Base-by-base conservation (phyloP, 148 eudicot genomes). In the Vaccinium macrocarpon region DNA sequence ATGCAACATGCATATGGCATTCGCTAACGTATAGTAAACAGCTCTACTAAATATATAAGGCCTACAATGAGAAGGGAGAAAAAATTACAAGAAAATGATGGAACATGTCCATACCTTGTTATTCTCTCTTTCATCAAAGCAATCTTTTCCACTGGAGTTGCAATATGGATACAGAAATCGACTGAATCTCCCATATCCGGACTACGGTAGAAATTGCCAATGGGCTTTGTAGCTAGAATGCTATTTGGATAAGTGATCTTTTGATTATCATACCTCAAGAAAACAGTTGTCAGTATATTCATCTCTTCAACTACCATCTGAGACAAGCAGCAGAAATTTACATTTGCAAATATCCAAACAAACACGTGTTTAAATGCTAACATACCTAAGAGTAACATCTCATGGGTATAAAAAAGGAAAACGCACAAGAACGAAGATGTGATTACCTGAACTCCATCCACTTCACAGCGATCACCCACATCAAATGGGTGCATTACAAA, bases 401-500 rank as follows among this genome's bases (percentile, higher is more conserved):
- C 35, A 68, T 35, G 4, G 21, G n/a, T 51, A 11, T 14, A 11
- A 13, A 14, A 15, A 11, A 8, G 2, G 29, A 29, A 56, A 1
- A 35, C 0, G 21, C 35, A 42, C 5, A 9, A 5, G 52, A 12
- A 25, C 0, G 3, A 7, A 10, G 55, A n/a, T 76, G 25, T 6
- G 38, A 62, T 73, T 84, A 88, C 90, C 88, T 84, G 88, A 57
- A 82, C 87, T 59, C 85, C 90, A 15, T 88, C 88, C 51, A 88
- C 76, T 82, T 88, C 90, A 84, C 88, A 86, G 12, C 85, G 88
- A 52, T 86, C 87, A 29, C 90, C 88, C 8, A 86, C 88, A 66
- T 86, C 87, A 66, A 71, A 86, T 21, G 86, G 89, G 73, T 87
- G 88, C 84, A 84, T 83, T 25, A 87, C 84, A 38, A 87, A 87